Conservation (phyloP, 2,329 filamentous ascomycete genomes). For the Cytospora chrysosperma region DNA sequence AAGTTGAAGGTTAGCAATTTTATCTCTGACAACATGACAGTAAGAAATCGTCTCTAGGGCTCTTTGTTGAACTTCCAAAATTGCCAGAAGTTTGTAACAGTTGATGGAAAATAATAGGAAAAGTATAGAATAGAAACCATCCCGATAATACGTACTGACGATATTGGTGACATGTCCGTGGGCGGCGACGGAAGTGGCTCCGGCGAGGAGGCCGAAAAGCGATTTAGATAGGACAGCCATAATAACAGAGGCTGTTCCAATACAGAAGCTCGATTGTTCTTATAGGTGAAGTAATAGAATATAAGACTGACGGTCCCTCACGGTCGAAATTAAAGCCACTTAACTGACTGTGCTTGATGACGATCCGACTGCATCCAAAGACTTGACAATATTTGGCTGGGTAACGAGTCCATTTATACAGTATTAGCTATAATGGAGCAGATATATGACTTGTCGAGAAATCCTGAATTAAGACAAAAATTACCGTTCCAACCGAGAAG, state of each 20-base stretch:
- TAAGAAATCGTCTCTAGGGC: not conserved
- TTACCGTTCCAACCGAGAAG: not conserved
- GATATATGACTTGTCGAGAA: not conserved
- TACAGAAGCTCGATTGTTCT: not conserved
- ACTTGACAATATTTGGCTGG: not conserved
- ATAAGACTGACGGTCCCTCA: not conserved
- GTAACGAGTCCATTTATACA: not conserved
- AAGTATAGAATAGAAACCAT: not conserved
- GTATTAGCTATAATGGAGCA: not conserved
- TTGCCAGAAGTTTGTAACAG: no score
- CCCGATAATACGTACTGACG: constrained; percentile 8
- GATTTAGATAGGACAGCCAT: not conserved
- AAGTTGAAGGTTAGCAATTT: not conserved
- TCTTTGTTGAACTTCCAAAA: not conserved
- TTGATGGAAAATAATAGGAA: no score
- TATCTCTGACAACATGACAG: not conserved
- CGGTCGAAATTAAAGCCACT: no score
- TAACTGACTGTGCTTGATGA: not conserved
- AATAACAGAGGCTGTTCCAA: not conserved
- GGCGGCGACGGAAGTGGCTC: constrained; percentile 4
- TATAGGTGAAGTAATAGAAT: not conserved
- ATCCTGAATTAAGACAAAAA: not conserved
- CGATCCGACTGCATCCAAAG: not conserved
- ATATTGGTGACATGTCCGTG: constrained; percentile 23
- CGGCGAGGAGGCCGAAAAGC: constrained; percentile 1